phyloP scores from a whole-genome alignment of 805 yeast genomes.

The Lipomyces anomalus region DNA sequence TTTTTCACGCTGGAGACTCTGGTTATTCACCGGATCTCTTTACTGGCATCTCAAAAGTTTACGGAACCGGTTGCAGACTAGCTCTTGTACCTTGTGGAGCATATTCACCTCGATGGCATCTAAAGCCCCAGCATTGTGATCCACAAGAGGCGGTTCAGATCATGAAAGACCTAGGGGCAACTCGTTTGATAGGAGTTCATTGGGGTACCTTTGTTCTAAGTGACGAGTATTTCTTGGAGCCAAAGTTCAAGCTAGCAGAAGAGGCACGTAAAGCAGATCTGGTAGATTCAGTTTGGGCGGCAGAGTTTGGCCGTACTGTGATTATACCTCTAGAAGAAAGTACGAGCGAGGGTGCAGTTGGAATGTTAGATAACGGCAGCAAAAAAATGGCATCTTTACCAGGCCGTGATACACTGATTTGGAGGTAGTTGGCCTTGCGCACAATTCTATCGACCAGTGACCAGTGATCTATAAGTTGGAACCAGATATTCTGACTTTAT shows the following conservation, averaged over 20 bases:
- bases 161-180: constrained; percentile 54
- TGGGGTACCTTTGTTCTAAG: constrained; percentile 94
- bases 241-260: constrained; percentile 18
- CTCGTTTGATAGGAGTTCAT: constrained; percentile 77
- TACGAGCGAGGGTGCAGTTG: too few relatives aligned
- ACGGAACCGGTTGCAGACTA: constrained; percentile 53
- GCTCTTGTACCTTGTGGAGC: constrained; percentile 91
- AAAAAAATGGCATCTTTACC: too few relatives aligned
- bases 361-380: too few relatives aligned
- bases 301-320: constrained; percentile 71
- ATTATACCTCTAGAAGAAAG: too few relatives aligned
- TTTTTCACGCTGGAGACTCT: constrained; percentile 93
- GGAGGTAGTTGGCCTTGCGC: too few relatives aligned
- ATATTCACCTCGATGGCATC: constrained; percentile 92
- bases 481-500: too few relatives aligned
- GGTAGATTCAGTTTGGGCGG: constrained; percentile 47
- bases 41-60: constrained; percentile 53
- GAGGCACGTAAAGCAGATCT: constrained; percentile 29
- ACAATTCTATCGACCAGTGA: too few relatives aligned
- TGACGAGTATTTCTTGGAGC: constrained; percentile 79
- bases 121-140: constrained; percentile 77
- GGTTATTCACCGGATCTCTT: constrained; percentile 79
- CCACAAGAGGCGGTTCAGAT: constrained; percentile 73
- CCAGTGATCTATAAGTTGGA: too few relatives aligned
- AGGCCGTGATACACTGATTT: too few relatives aligned